Conservation (phyloP, 768 basidiomycete species). For the Trichaptum fuscoviolaceum region DNA sequence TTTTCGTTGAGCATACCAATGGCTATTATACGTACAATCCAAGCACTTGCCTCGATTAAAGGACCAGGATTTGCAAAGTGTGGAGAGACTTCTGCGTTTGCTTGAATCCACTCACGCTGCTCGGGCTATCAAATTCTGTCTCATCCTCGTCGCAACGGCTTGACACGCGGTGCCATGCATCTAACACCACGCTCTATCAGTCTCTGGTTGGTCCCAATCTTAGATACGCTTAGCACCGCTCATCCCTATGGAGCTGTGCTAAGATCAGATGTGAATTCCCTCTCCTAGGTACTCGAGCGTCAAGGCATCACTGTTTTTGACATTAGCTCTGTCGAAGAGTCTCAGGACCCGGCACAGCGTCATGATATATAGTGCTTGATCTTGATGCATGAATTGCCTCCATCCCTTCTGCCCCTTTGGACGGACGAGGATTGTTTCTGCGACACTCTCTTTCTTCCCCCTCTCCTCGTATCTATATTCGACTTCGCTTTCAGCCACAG, state of each 20-base stretch:
- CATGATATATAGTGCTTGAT: background rate
- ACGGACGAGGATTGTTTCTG: background rate
- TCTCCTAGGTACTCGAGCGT: background rate
- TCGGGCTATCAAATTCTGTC: background rate
- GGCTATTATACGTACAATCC: background rate
- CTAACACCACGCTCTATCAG: background rate
- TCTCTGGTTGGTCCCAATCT: background rate
- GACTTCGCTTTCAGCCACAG: slow-evolving; percentile 1
- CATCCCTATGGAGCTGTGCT: background rate
- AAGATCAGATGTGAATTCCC: background rate
- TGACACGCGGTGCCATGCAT: background rate
- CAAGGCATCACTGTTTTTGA: background rate
- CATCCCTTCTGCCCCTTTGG: slow-evolving; percentile 5
- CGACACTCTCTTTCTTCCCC: background rate
- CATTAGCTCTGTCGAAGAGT: background rate
- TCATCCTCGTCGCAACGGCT: background rate
- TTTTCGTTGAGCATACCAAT: no score
- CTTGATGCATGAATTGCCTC: background rate
- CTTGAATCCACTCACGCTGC: background rate
- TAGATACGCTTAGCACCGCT: background rate
- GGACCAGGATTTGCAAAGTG: background rate
- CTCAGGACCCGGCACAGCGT: background rate
- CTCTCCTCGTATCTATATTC: background rate
- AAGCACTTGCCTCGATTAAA: background rate
- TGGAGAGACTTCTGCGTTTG: background rate